phyloP scores from a whole-genome alignment of 2,329 filamentous ascomycete species.

The Cadophora luteo-olivacea region DNA sequence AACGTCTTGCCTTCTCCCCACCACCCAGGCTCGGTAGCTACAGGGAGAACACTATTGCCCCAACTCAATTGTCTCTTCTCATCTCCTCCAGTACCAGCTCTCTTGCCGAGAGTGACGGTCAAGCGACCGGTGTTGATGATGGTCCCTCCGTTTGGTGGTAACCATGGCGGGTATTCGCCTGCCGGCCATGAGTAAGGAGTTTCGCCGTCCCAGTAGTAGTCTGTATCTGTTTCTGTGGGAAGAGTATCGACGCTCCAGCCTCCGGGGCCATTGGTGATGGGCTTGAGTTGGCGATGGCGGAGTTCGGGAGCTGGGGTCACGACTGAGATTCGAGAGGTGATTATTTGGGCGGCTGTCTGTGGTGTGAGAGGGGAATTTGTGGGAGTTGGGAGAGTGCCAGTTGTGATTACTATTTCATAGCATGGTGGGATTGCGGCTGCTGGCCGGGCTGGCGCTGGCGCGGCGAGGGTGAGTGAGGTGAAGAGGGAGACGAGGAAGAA shows the following conservation, averaged over 20 bases:
- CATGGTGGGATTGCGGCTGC: neutral
- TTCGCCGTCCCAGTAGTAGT: neutral
- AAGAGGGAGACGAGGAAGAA: neutral
- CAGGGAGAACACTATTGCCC: slow-evolving; percentile 2
- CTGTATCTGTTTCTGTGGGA: slow-evolving; percentile 8
- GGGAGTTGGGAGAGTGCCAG: neutral
- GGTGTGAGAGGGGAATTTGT: neutral
- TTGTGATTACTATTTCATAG: slow-evolving; percentile 9
- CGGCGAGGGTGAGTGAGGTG: neutral
- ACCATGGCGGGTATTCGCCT: neutral
- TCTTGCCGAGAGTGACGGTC: neutral
- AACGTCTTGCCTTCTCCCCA: slow-evolving; percentile 8
- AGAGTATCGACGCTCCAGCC: slow-evolving; percentile 6
- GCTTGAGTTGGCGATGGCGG: neutral
- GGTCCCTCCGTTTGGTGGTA: neutral
- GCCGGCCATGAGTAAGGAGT: slow-evolving; percentile 1
- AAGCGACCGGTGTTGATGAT: neutral
- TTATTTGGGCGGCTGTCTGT: neutral
- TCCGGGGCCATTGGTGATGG: neutral
- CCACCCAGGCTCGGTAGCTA: neutral
- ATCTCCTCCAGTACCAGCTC: too few relatives aligned
- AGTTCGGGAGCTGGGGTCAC: neutral
- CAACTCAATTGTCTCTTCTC: slow-evolving; percentile 3
- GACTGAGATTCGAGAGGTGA: neutral
- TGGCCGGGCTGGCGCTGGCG: neutral